Evolutionary conservation across 2,329 filamentous ascomycete species (phyloP).

Genomic region (Curvularia eragrostidis): DNA sequence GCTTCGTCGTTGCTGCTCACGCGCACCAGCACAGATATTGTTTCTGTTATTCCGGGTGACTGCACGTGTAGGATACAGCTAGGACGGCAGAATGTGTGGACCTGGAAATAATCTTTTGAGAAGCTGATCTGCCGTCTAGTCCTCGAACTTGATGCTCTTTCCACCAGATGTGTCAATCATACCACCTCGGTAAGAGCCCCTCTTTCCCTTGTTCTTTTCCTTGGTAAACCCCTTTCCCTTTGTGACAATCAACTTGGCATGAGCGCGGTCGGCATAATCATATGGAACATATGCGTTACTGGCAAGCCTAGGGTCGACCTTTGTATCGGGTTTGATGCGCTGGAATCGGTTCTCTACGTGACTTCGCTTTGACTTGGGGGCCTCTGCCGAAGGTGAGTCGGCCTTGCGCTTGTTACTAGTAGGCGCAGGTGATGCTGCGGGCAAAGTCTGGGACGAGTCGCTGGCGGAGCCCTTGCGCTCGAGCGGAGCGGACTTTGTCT

Average conservation of each 20-base stretch:
- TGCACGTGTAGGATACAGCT: background rate
- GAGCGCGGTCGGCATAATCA: conserved; percentile 87
- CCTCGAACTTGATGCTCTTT: conserved; percentile 94
- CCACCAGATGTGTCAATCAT: conserved; percentile 81
- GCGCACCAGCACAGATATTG: background rate
- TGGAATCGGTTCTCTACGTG: conserved; percentile 68
- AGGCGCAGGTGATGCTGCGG: conserved; percentile 37
- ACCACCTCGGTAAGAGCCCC: conserved; percentile 88
- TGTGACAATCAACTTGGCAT: conserved; percentile 86
- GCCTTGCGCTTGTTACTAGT: conserved; percentile 54
- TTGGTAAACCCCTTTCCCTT: conserved; percentile 98
- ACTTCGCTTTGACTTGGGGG: conserved; percentile 45
- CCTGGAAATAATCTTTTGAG: background rate
- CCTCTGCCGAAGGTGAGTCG: conserved; percentile 37
- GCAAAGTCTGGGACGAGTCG: conserved; percentile 49
- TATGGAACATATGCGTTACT: conserved; percentile 85
- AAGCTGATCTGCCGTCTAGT: conserved; percentile 55
- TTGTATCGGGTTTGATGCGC: conserved; percentile 72
- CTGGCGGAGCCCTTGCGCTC: conserved; percentile 55
- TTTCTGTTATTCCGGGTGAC: background rate
- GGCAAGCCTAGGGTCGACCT: conserved; percentile 71
- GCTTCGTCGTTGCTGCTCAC: background rate
- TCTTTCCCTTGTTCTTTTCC: conserved; percentile 91
- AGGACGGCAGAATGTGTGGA: background rate
- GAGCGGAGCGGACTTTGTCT: conserved; percentile 3